These are phyloP conservation scores for Flaveria brownii DNA, from an alignment of 129 eudicot species.

Conservation along the genomic window DNA sequence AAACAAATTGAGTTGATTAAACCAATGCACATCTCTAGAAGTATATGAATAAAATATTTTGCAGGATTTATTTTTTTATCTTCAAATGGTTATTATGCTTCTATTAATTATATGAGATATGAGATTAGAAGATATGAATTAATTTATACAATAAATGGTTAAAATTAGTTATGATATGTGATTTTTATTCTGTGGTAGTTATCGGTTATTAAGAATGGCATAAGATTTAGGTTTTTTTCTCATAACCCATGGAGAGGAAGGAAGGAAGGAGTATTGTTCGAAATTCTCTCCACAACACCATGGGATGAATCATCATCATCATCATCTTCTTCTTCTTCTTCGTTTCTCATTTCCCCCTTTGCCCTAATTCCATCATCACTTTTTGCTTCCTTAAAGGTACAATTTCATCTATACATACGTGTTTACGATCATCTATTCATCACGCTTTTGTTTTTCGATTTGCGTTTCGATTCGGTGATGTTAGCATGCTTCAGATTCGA, in stretches of 20 bases:
- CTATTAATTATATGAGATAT: too few species aligned
- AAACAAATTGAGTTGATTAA: too few species aligned
- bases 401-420: not conserved
- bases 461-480: not conserved
- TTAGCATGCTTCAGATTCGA: not conserved
- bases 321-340: conserved; percentile 11
- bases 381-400: conserved; percentile 30
- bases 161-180: not conserved
- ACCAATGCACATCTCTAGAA: too few species aligned
- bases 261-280: conserved; percentile 19
- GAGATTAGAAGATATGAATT: too few species aligned
- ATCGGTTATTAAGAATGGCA: conserved; percentile 8
- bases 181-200: conserved; percentile 28
- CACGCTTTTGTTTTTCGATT: not conserved
- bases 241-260: conserved; percentile 33
- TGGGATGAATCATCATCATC: conserved; percentile 20
- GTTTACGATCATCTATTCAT: not conserved
- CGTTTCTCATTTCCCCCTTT: conserved; percentile 26
- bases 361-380: conserved; percentile 9
- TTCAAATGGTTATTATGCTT: too few species aligned
- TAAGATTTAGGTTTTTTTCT: conserved; percentile 22
- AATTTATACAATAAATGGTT: not conserved
- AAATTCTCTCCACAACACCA: conserved; percentile 15
- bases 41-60: too few species aligned
- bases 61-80: too few species aligned